Evolutionary conservation across 257 asterid genomes (phyloP).

Genomic region (Agastache rugosa): DNA sequence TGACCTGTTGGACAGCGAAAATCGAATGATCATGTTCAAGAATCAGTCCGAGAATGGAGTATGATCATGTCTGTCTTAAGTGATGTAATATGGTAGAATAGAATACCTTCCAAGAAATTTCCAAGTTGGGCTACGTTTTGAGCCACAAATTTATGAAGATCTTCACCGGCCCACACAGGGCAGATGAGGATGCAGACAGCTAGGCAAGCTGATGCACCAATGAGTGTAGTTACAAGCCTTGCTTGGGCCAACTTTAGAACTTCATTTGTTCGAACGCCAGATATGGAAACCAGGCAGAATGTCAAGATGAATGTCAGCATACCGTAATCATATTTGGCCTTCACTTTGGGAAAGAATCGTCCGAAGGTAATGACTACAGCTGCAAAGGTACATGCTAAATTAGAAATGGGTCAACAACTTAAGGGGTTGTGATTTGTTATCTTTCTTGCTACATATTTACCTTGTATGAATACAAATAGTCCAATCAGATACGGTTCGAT

Average conservation of each 20-base stretch:
- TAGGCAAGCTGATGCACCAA: constrained; percentile 65
- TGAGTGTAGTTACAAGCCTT: constrained; percentile 62
- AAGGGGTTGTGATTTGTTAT: not conserved
- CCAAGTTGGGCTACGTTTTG: constrained; percentile 57
- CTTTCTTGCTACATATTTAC: constrained; percentile 35
- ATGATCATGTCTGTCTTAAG: not conserved
- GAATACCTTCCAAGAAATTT: constrained; percentile 65
- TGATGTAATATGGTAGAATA: not conserved
- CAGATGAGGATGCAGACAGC: constrained; percentile 54
- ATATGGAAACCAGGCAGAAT: constrained; percentile 63
- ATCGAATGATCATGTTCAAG: constrained; percentile 7
- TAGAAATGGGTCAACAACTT: constrained; percentile 2
- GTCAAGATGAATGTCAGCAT: constrained; percentile 69
- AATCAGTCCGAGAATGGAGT: no score
- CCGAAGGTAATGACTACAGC: constrained; percentile 64
- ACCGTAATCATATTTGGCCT: constrained; percentile 84
- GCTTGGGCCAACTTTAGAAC: constrained; percentile 54
- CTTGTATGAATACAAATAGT: constrained; percentile 68
- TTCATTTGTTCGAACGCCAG: constrained; percentile 64
- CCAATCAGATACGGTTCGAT: constrained; percentile 63
- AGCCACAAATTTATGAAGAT: constrained; percentile 69
- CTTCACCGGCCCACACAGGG: constrained; percentile 89
- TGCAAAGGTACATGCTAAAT: constrained; percentile 37
- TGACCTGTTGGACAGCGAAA: constrained; percentile 37
- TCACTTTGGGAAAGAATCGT: constrained; percentile 72